A percentile compares a stretch with the other conserved stretches of the same genome.
Conservation (phyloP, 1,284 basidiomycete genomes). For the Rhodotorula sp. region DNA sequence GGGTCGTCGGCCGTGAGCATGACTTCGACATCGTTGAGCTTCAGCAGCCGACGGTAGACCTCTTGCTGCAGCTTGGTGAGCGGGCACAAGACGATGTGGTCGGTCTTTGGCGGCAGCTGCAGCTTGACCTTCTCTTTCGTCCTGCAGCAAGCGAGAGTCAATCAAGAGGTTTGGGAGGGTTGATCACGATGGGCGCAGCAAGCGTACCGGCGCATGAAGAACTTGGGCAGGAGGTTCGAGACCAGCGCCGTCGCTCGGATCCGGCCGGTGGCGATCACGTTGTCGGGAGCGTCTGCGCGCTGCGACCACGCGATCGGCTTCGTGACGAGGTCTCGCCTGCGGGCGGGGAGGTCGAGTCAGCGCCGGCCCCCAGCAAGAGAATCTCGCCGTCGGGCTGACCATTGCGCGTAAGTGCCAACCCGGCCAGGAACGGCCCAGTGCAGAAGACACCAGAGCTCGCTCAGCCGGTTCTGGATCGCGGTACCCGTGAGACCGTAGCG, state of each 20-base stretch:
- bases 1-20: conserved; percentile 65
- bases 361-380: conserved; percentile 49
- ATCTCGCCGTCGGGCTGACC: conserved; percentile 60
- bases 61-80: conserved; percentile 64
- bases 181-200: background rate
- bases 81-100: conserved; percentile 86
- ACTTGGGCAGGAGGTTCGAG: conserved; percentile 66
- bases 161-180: background rate
- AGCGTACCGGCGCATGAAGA: conserved; percentile 69
- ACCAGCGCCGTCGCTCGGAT: conserved; percentile 54
- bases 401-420: conserved; percentile 65
- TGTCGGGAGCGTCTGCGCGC: conserved; percentile 58
- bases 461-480: conserved; percentile 80
- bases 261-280: conserved; percentile 61
- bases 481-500: conserved; percentile 78
- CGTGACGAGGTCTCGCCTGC: conserved; percentile 25
- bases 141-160: conserved; percentile 11
- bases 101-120: conserved; percentile 74
- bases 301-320: conserved; percentile 65
- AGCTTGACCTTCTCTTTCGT: conserved; percentile 30
- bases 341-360: background rate
- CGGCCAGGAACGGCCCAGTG: conserved; percentile 74
- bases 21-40: conserved; percentile 62
- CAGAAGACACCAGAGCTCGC: conserved; percentile 77
- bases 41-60: conserved; percentile 69